phyloP scores from a whole-genome alignment of 139 green algal species.

The Chlorella vulgaris region DNA sequence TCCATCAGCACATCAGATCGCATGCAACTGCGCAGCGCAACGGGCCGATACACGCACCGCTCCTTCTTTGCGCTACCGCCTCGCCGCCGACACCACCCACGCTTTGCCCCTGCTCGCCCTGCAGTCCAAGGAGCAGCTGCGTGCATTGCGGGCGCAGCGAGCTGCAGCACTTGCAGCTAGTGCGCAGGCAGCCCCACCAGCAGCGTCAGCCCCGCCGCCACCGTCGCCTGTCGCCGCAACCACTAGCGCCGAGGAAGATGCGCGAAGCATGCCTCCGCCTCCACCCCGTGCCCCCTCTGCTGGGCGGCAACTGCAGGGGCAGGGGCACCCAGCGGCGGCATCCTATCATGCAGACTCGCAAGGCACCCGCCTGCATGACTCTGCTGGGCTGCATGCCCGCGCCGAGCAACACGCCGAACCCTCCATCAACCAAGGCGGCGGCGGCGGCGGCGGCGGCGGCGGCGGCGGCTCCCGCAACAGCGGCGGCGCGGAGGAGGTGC shows the following conservation, averaged over 20 bases:
- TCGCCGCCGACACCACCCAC: not conserved
- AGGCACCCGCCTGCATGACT: constrained; percentile 30
- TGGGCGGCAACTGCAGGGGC: not conserved
- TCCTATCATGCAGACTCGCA: constrained; percentile 43
- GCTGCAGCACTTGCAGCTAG: constrained; percentile 16
- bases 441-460: not conserved
- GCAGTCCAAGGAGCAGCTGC: constrained; percentile 44
- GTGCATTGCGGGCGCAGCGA: constrained; percentile 22
- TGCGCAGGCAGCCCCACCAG: not conserved
- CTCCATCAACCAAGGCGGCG: constrained; percentile 34
- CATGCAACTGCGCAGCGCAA: no score
- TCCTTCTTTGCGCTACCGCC: not conserved
- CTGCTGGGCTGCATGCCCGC: not conserved
- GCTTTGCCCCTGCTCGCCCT: not conserved
- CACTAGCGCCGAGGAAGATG: constrained; percentile 13
- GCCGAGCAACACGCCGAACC: constrained; percentile 10
- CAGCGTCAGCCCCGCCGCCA: not conserved
- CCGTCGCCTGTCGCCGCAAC: not conserved
- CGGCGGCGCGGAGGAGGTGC: not conserved
- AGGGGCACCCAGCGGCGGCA: not conserved
- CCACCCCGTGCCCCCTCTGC: constrained; percentile 19
- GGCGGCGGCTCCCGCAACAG: not conserved
- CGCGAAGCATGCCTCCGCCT: constrained; percentile 39
- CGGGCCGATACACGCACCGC: no score
- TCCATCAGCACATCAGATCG: no score